Conservation (phyloP, 169 alveolate species). For the Plasmodium falciparum region DNA sequence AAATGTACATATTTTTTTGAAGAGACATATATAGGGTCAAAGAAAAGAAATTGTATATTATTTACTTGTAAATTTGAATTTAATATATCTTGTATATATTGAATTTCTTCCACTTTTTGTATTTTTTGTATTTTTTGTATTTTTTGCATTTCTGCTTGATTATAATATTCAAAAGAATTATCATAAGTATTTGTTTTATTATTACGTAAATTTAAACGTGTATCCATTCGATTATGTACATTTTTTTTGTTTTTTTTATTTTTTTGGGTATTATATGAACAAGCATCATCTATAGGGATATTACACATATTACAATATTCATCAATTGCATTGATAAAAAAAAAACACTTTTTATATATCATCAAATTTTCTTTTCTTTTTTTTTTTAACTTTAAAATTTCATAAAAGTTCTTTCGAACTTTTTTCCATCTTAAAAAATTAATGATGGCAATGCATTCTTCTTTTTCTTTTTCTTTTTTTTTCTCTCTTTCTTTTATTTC, state of each 20-base stretch:
- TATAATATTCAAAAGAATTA: not conserved
- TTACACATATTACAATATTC: conserved; percentile 25
- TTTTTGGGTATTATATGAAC: not conserved
- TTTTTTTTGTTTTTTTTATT: not conserved
- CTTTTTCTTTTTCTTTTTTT: conserved; percentile 12
- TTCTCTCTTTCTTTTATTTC: too few relatives aligned
- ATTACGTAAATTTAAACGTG: too few relatives aligned
- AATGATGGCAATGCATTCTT: conserved; percentile 19
- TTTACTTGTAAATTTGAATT: conserved; percentile 15
- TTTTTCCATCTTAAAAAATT: conserved; percentile 56
- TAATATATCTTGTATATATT: conserved; percentile 27
- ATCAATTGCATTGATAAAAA: conserved; percentile 48
- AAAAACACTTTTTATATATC: conserved; percentile 16
- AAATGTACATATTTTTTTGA: conserved; percentile 3
- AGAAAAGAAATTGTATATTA: conserved; percentile 32
- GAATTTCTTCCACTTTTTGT: conserved; percentile 12
- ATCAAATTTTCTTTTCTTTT: conserved; percentile 15
- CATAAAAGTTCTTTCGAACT: conserved; percentile 32
- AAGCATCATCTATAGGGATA: conserved; percentile 21
- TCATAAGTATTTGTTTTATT: not conserved
- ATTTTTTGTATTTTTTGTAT: not conserved
- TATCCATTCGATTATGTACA: not conserved
- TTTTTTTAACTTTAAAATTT: conserved; percentile 45
- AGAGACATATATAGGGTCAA: conserved; percentile 40
- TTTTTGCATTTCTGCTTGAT: not conserved